A percentile compares a stretch with the other conserved stretches of the same genome.
These are phyloP conservation scores for Datura wrightii DNA, from an alignment of 257 asterid genomes.

Conservation along the genomic window DNA sequence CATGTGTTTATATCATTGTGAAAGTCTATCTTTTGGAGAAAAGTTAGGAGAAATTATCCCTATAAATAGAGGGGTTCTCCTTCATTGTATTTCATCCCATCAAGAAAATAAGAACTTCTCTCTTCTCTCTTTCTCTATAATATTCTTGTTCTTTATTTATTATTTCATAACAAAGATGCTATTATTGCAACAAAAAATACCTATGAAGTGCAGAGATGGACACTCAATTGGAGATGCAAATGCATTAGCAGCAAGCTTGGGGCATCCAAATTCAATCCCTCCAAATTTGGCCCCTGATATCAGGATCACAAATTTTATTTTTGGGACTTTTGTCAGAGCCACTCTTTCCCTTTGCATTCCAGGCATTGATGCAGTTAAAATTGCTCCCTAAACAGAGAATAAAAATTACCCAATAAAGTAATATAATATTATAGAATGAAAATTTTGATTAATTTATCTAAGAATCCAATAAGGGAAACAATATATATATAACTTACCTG, in stretches of 20 bases:
- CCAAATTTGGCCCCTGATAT: conserved; percentile 42
- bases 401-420: background rate
- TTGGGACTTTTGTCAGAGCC: conserved; percentile 46
- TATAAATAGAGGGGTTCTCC: too few species aligned
- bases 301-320: conserved; percentile 45
- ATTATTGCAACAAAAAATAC: too few species aligned
- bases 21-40: too few species aligned
- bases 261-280: conserved; percentile 37
- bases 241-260: conserved; percentile 46
- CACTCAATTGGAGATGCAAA: conserved; percentile 35
- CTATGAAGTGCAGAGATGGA: conserved; percentile 51
- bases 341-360: conserved; percentile 51
- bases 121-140: too few species aligned
- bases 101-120: too few species aligned
- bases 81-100: too few species aligned
- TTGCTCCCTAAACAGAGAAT: conserved; percentile 37
- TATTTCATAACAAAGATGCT: too few species aligned
- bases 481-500: conserved; percentile 26
- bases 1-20: too few species aligned
- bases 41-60: too few species aligned
- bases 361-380: conserved; percentile 43
- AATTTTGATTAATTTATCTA: background rate
- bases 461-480: background rate
- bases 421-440: background rate
- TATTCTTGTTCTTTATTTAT: too few species aligned